Evolutionary conservation across 192 early-diverging fungal genomes (phyloP).

Genomic region (Umbelopsis isabellina): DNA sequence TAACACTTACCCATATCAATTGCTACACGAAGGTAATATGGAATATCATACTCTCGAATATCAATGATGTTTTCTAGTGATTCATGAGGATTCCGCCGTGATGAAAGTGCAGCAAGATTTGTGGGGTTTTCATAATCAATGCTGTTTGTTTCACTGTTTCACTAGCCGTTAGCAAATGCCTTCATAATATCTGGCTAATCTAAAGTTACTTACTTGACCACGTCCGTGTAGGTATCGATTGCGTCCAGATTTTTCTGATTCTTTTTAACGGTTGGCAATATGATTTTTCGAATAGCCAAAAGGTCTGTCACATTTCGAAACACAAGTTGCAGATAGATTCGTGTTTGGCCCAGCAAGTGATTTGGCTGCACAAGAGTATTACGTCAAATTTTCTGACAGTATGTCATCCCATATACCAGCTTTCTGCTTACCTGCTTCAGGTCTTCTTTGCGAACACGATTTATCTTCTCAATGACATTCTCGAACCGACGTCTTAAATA

Average conservation of each 20-base stretch:
- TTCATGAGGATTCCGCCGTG: constrained; percentile 49
- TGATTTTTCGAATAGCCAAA: constrained; percentile 67
- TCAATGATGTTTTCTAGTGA: constrained; percentile 78
- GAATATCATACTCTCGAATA: constrained; percentile 97
- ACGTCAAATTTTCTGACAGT: too few relatives aligned
- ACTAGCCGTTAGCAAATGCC: neutral
- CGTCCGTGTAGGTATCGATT: constrained; percentile 72
- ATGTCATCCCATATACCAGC: too few relatives aligned
- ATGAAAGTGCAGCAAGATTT: constrained; percentile 22
- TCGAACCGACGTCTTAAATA: constrained; percentile 76
- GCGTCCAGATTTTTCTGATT: constrained; percentile 68
- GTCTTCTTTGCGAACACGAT: constrained; percentile 79
- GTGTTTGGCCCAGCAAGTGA: constrained; percentile 79
- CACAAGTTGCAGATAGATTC: constrained; percentile 72
- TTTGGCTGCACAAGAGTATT: constrained; percentile 64
- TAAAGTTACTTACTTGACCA: constrained; percentile 57
- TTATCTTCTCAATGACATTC: constrained; percentile 63
- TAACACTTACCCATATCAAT: constrained; percentile 78
- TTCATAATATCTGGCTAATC: neutral
- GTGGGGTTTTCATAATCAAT: constrained; percentile 27
- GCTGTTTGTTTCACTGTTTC: constrained; percentile 28
- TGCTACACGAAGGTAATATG: constrained; percentile 92
- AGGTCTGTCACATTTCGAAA: constrained; percentile 89
- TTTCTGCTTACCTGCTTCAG: constrained; percentile 64
- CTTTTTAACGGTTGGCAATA: constrained; percentile 70